Conservation (phyloP, 164 flowering plant species). For the Vitis labrusca region DNA sequence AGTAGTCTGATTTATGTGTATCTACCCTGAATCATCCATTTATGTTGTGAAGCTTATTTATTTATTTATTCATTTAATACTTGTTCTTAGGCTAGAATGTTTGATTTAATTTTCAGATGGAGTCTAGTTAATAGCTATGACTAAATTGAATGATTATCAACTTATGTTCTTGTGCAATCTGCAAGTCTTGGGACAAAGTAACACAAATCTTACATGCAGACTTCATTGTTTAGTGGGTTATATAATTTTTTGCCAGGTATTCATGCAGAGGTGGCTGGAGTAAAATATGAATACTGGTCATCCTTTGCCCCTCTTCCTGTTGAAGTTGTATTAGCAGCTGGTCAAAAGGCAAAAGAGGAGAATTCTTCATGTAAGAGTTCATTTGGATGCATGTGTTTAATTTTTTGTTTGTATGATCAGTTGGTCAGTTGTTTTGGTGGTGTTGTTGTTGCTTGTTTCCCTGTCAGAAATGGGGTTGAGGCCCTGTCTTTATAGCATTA, state of each 20-base stretch:
- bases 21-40: too few species aligned
- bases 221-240: not conserved
- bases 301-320: slow-evolving; percentile 76
- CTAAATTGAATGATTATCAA: not conserved
- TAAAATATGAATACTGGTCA: slow-evolving; percentile 80
- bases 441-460: too few species aligned
- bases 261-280: slow-evolving; percentile 69
- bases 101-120: not conserved
- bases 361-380: slow-evolving; percentile 34
- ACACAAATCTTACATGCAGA: not conserved
- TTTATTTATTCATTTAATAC: too few species aligned
- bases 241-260: slow-evolving; percentile 47
- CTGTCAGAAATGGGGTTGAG: too few species aligned
- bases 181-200: not conserved
- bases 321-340: slow-evolving; percentile 82
- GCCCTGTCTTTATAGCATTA: too few species aligned
- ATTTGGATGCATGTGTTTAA: not conserved
- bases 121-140: not conserved
- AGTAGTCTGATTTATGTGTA: not conserved
- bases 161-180: not conserved
- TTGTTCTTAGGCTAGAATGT: too few species aligned
- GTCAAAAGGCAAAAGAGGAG: slow-evolving; percentile 79
- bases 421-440: not conserved
- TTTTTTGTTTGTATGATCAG: too few species aligned
- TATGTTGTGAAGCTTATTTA: too few species aligned